Evolutionary conservation across 805 yeast genomes (phyloP).

Genomic region (Tetrapisispora nanseiensis): DNA sequence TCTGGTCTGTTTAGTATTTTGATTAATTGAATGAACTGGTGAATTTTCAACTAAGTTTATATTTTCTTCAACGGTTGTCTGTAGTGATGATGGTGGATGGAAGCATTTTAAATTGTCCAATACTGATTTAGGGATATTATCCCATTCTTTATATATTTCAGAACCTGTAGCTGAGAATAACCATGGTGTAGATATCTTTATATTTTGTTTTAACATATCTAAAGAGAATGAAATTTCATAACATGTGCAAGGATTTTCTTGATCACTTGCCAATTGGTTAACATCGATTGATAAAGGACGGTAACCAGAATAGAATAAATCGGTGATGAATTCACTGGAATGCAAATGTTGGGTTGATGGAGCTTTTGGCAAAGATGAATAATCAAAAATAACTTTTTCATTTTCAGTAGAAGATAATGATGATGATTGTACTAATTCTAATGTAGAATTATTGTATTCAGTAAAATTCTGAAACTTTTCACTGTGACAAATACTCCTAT

Average conservation of each 20-base stretch:
- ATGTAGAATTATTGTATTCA: neutral
- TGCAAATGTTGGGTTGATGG: conserved; percentile 21
- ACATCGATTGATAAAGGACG: conserved; percentile 22
- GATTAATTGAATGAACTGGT: neutral
- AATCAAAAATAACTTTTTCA: conserved; percentile 7
- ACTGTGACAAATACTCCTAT: conserved; percentile 2
- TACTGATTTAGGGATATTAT: conserved; percentile 25
- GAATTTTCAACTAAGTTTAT: neutral
- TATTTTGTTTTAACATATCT: conserved; percentile 12
- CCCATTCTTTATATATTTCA: conserved; percentile 29
- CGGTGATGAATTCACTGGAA: conserved; percentile 16
- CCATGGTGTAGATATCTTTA: conserved; percentile 27
- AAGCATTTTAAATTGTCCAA: conserved; percentile 26
- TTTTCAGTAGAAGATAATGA: no score
- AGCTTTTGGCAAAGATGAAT: conserved; percentile 25
- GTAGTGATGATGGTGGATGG: conserved; percentile 30
- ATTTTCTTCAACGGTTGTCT: no score
- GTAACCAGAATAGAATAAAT: conserved; percentile 25
- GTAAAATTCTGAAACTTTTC: neutral
- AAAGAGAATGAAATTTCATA: conserved; percentile 23
- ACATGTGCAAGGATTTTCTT: conserved; percentile 9
- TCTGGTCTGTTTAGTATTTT: neutral
- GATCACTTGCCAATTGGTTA: neutral
- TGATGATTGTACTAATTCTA: neutral
- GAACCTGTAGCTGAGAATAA: conserved; percentile 30